A percentile compares a stretch with the other conserved stretches of the same genome.
Conservation (phyloP, 345 rosid species). For the Murraya paniculata region DNA sequence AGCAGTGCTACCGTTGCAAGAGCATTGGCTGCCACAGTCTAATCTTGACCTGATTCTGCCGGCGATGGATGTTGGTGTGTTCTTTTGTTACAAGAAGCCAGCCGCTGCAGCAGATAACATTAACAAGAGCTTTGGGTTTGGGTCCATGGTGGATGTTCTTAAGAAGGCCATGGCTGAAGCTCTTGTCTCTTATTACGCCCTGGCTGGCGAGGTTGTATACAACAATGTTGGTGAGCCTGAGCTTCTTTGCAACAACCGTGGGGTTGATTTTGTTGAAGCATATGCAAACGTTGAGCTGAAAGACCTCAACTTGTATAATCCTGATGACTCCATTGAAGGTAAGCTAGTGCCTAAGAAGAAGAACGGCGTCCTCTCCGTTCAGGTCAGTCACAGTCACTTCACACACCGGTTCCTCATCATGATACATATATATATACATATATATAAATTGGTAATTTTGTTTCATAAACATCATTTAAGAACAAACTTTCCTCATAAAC, state of each 20-base stretch:
- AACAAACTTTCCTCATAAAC: too few species aligned
- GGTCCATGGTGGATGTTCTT: conserved; percentile 33
- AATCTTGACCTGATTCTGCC: conserved; percentile 88
- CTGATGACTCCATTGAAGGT: conserved; percentile 60
- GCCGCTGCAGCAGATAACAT: neutral
- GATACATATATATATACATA: too few species aligned
- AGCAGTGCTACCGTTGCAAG: conserved; percentile 60
- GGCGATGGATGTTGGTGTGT: conserved; percentile 51
- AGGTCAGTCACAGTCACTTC: conserved; percentile 38
- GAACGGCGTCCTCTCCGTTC: conserved; percentile 62
- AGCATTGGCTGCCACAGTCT: conserved; percentile 81
- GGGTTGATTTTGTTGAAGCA: conserved; percentile 73
- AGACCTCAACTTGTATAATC: conserved; percentile 59
- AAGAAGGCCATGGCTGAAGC: conserved; percentile 63
- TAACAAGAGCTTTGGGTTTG: conserved; percentile 9
- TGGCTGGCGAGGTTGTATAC: conserved; percentile 61
- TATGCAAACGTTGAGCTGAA: conserved; percentile 50
- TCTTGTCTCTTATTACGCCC: conserved; percentile 67
- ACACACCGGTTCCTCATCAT: too few species aligned
- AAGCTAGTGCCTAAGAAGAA: conserved; percentile 59
- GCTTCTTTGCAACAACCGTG: conserved; percentile 79
- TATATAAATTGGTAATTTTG: too few species aligned
- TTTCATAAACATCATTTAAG: too few species aligned
- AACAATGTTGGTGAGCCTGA: conserved; percentile 73
- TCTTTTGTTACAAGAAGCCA: conserved; percentile 60